Evolutionary conservation across 768 basidiomycete genomes (phyloP).

Genomic region (Leucocoprinus sp.): DNA sequence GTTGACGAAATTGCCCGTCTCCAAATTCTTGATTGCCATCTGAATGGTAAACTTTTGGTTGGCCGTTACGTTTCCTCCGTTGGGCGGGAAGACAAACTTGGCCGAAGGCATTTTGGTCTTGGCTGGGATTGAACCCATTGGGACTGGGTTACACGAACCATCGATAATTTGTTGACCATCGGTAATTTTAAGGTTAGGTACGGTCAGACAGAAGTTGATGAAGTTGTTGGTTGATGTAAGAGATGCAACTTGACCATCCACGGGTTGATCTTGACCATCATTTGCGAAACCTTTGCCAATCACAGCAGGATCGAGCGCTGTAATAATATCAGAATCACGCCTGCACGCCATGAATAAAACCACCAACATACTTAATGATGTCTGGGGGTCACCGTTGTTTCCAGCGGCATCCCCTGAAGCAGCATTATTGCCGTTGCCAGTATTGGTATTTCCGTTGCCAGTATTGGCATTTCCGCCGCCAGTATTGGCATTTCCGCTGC

Average conservation of each 20-base stretch:
- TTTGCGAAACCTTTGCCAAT: slow-evolving; percentile 37
- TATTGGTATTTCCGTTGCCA: slow-evolving; percentile 11
- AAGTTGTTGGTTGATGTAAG: slow-evolving; percentile 59
- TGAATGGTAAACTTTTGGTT: slow-evolving; percentile 43
- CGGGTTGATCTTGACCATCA: slow-evolving; percentile 40
- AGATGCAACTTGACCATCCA: slow-evolving; percentile 40
- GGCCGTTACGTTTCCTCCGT: slow-evolving; percentile 35
- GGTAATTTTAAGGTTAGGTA: slow-evolving; percentile 39
- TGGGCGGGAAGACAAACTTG: slow-evolving; percentile 40
- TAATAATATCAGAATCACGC: neutral
- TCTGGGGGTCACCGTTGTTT: slow-evolving; percentile 25
- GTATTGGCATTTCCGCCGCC: slow-evolving; percentile 8
- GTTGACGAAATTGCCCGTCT: slow-evolving; percentile 51
- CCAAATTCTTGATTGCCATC: slow-evolving; percentile 36
- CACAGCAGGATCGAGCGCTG: slow-evolving; percentile 38
- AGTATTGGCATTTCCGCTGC: slow-evolving; percentile 5
- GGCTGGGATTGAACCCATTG: slow-evolving; percentile 49
- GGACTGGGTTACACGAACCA: slow-evolving; percentile 55
- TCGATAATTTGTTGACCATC: slow-evolving; percentile 43
- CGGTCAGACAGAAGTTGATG: slow-evolving; percentile 48
- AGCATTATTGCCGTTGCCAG: slow-evolving; percentile 7
- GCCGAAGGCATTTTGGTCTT: slow-evolving; percentile 38
- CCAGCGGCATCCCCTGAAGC: slow-evolving; percentile 6
- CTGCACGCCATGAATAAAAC: neutral
- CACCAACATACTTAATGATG: slow-evolving; percentile 24